These are phyloP conservation scores for Arctostaphylos glauca DNA, from an alignment of 148 eudicot species.

Conservation along the genomic window DNA sequence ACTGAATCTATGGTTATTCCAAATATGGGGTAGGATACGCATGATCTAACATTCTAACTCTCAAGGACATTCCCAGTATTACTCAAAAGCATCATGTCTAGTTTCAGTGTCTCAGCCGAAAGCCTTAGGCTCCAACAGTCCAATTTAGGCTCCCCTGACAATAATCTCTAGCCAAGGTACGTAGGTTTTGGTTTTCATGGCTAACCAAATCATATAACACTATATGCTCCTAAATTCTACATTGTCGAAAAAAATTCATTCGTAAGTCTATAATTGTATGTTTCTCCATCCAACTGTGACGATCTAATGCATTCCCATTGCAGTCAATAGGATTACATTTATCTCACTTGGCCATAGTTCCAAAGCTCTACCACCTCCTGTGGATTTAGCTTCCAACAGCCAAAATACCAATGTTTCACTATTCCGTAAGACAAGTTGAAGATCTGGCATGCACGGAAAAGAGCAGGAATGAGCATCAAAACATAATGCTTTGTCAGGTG, in stretches of 20 bases:
- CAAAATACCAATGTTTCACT: not conserved
- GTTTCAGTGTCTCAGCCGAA: not conserved
- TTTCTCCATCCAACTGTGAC: not conserved
- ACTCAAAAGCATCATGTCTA: not conserved
- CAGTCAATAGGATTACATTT: not conserved
- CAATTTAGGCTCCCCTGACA: no score
- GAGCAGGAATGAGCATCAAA: not conserved
- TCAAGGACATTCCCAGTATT: not conserved
- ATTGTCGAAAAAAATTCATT: not conserved
- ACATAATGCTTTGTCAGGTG: not conserved
- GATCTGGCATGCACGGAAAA: not conserved
- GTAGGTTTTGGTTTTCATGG: not conserved
- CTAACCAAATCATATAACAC: not conserved
- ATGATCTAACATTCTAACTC: conserved; percentile 8
- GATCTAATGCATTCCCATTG: not conserved
- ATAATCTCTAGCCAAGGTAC: no score
- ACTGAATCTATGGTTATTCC: not conserved
- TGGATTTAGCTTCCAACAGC: not conserved
- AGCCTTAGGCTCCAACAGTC: no score
- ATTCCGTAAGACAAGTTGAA: not conserved
- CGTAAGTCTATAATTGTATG: not conserved
- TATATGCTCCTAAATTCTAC: not conserved
- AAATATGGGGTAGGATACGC: not conserved
- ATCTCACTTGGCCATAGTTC: conserved; percentile 7
- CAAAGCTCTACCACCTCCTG: not conserved